Percentiles rank a stretch among this genome's conserved stretches.
Evolutionary conservation across 2,329 filamentous ascomycete species (phyloP).

Genomic region (Fusarium secorum): DNA sequence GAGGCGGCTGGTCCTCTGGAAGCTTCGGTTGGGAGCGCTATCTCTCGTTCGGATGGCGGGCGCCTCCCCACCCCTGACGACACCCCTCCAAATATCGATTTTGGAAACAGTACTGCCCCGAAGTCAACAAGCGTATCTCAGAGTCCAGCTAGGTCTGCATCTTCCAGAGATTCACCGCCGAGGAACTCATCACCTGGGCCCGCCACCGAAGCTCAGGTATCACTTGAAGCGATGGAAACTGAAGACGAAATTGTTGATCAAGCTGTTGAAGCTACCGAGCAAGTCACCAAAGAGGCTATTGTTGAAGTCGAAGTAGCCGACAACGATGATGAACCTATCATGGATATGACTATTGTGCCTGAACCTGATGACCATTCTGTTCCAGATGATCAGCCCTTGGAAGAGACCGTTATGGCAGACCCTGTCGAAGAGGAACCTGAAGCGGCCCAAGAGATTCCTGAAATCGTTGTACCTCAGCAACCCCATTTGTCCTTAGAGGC

Average conservation of each 20-base stretch:
- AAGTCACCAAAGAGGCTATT: background rate
- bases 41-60: slow-evolving; percentile 51
- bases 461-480: slow-evolving; percentile 15
- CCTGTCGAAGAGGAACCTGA: slow-evolving; percentile 17
- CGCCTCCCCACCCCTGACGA: slow-evolving; percentile 63
- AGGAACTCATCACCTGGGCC: background rate
- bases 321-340: background rate
- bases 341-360: slow-evolving; percentile 20
- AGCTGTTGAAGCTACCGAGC: background rate
- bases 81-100: slow-evolving; percentile 52
- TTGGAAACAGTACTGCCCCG: slow-evolving; percentile 27
- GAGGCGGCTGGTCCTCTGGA: slow-evolving; percentile 3
- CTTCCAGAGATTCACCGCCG: slow-evolving; percentile 9
- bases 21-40: slow-evolving; percentile 44
- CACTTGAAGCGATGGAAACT: slow-evolving; percentile 22
- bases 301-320: slow-evolving; percentile 13
- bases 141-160: slow-evolving; percentile 3
- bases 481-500: slow-evolving; percentile 15
- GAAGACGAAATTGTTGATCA: slow-evolving; percentile 20
- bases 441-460: slow-evolving; percentile 12
- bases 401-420: slow-evolving; percentile 23
- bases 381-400: slow-evolving; percentile 1
- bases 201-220: background rate
- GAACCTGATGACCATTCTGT: slow-evolving; percentile 4
- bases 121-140: slow-evolving; percentile 32